Evolutionary conservation across 495 filamentous ascomycete genomes (phyloP).

Genomic region (Lasiosphaeria miniovina): DNA sequence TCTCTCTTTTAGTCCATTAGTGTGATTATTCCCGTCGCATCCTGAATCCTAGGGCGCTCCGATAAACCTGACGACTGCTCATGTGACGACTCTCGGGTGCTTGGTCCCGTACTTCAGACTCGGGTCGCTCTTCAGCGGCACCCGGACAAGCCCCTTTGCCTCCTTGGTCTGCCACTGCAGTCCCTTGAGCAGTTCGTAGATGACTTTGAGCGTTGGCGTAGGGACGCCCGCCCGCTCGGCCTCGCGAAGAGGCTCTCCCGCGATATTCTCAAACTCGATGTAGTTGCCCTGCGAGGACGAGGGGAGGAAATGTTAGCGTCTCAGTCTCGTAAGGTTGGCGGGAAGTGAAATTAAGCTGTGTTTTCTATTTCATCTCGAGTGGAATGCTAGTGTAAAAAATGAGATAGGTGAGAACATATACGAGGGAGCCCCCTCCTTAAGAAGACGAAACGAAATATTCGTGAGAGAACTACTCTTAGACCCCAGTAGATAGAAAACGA

Average conservation of each 20-base stretch:
- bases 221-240: conserved; percentile 40
- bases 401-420: neutral
- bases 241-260: conserved; percentile 52
- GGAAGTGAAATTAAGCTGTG: neutral
- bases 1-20: too few relatives aligned
- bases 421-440: too few relatives aligned
- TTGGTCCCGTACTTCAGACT: conserved; percentile 12
- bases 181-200: conserved; percentile 43
- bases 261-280: conserved; percentile 52
- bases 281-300: conserved; percentile 37
- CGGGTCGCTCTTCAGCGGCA: neutral
- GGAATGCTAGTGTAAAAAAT: neutral
- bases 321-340: neutral
- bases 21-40: too few relatives aligned
- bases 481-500: neutral
- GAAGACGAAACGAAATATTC: too few relatives aligned
- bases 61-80: neutral
- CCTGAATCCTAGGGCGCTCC: too few relatives aligned
- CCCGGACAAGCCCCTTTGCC: conserved; percentile 25
- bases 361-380: neutral
- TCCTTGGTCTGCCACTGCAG: conserved; percentile 42
- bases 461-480: too few relatives aligned
- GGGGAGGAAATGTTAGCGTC: neutral
- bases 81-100: neutral
- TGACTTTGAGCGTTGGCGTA: conserved; percentile 43